A percentile compares a stretch with the other conserved stretches of the same genome.
These are phyloP conservation scores for Hyphopichia buzzinii DNA, from an alignment of 1,139 yeast genomes.

Conservation along the genomic window DNA sequence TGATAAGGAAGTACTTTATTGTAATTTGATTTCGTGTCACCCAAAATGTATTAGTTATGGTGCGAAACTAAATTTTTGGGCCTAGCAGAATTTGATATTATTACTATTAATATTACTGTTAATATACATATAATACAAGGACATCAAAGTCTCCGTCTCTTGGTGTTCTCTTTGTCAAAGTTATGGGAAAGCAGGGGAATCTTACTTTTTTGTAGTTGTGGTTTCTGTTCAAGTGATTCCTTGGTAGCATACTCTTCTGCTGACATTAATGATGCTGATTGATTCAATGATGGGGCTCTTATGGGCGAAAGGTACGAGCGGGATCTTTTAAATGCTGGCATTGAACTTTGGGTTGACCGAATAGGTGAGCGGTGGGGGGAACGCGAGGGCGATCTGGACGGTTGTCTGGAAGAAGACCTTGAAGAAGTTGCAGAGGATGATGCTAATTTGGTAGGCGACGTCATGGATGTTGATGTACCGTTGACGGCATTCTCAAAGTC, in stretches of 20 bases:
- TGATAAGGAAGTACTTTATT: background rate
- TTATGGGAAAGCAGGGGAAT: slow-evolving; percentile 2
- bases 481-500: slow-evolving; percentile 1
- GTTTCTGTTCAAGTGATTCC: background rate
- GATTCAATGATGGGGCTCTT: background rate
- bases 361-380: slow-evolving; percentile 1
- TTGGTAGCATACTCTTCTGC: background rate
- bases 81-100: too few species aligned
- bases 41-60: too few species aligned
- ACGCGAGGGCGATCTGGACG: background rate
- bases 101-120: too few species aligned
- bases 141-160: background rate
- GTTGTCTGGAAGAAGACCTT: background rate
- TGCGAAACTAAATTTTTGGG: too few species aligned
- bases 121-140: background rate
- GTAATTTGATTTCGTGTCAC: too few species aligned
- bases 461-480: background rate
- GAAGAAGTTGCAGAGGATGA: background rate
- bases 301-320: background rate
- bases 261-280: background rate
- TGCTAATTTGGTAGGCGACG: background rate
- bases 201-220: background rate
- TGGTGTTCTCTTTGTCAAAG: background rate
- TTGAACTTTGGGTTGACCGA: background rate
- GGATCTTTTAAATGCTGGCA: background rate